Evolutionary conservation across 148 eudicot species (phyloP).

Genomic region (Nepenthes mirabilis): DNA sequence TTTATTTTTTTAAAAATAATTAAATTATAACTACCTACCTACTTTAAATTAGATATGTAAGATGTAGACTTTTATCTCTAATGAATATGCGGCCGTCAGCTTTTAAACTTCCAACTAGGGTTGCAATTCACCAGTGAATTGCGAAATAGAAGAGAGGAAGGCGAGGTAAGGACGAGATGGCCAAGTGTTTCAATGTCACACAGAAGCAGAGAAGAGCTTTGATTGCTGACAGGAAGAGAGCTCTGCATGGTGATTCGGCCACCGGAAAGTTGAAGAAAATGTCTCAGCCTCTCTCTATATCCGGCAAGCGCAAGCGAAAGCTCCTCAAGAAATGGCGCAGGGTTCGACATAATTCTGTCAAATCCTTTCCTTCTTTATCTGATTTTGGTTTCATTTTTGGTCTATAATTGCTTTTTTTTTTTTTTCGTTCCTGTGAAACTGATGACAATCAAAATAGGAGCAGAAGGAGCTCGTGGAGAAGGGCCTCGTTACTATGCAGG

Average conservation of each 20-base stretch:
- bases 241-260: conserved; percentile 48
- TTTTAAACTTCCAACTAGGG: too few species aligned
- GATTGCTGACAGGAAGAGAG: conserved; percentile 39
- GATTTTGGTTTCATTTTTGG: background rate
- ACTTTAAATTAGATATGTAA: too few species aligned
- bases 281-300: conserved; percentile 37
- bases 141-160: background rate
- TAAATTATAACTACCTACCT: too few species aligned
- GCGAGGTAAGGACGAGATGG: conserved; percentile 20
- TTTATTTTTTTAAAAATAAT: too few species aligned
- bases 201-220: conserved; percentile 68
- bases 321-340: conserved; percentile 86
- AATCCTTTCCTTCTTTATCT: background rate
- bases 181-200: conserved; percentile 57
- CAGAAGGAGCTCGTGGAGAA: conserved; percentile 70
- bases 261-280: conserved; percentile 50
- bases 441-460: conserved; percentile 29
- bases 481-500: conserved; percentile 65
- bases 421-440: conserved; percentile 1
- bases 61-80: too few species aligned
- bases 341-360: conserved; percentile 13
- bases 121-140: too few species aligned
- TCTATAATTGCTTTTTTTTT: background rate
- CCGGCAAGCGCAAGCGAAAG: conserved; percentile 94
- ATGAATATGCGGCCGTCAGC: too few species aligned